phyloP scores from a whole-genome alignment of 2,329 filamentous ascomycete genomes.

The Xylaria sp. region DNA sequence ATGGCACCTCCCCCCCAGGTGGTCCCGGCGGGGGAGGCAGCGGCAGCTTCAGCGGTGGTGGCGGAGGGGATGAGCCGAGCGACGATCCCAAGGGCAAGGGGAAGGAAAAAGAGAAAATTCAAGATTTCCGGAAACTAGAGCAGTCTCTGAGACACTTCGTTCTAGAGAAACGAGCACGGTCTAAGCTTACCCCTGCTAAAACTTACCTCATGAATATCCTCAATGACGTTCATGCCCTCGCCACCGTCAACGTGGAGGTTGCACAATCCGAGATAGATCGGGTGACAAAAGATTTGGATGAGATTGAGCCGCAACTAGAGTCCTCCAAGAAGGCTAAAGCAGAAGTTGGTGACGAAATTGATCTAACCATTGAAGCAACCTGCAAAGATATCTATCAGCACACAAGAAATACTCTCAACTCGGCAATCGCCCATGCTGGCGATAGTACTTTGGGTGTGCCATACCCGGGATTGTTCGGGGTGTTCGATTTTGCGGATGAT shows the following conservation, averaged over 20 bases:
- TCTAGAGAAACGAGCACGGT: constrained; percentile 90
- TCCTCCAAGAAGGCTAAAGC: constrained; percentile 79
- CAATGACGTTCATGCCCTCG: constrained; percentile 82
- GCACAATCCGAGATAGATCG: constrained; percentile 84
- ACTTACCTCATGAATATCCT: constrained; percentile 95
- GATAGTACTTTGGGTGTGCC: constrained; percentile 79
- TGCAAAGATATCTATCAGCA: constrained; percentile 86
- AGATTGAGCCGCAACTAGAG: constrained; percentile 85
- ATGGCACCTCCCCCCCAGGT: constrained; percentile 64
- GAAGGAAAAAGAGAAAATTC: constrained; percentile 85
- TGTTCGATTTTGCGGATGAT: constrained; percentile 92
- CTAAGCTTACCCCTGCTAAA: constrained; percentile 92
- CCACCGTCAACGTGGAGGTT: constrained; percentile 85
- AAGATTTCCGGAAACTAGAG: constrained; percentile 89
- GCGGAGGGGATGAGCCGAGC: constrained; percentile 60
- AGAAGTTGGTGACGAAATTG: constrained; percentile 81
- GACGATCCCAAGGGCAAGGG: constrained; percentile 75
- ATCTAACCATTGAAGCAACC: constrained; percentile 81
- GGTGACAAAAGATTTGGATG: constrained; percentile 77
- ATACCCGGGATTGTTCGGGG: constrained; percentile 84
- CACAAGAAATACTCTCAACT: constrained; percentile 75
- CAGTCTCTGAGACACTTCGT: constrained; percentile 90
- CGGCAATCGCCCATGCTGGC: constrained; percentile 78
- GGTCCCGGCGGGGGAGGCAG: constrained; percentile 60
- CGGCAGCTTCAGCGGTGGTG: constrained; percentile 59